Evolutionary conservation across 2,329 filamentous ascomycete species (phyloP).

Genomic region (Passalora sequoiae): DNA sequence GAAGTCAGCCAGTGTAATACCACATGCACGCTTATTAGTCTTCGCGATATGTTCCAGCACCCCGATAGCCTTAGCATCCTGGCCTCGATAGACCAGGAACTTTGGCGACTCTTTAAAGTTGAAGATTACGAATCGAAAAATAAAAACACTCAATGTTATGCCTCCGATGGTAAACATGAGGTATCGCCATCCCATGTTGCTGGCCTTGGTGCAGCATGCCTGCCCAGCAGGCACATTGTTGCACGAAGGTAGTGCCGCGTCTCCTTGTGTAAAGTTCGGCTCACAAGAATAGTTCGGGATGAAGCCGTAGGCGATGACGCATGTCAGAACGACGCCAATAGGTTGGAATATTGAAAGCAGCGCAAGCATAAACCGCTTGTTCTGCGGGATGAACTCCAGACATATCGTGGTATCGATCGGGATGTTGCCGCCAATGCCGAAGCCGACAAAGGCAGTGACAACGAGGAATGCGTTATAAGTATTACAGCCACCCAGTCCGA

Average conservation of each 20-base stretch:
- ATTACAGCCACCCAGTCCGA: constrained; percentile 48
- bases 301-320: constrained; percentile 48
- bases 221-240: constrained; percentile 27
- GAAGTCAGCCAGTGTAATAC: constrained; percentile 35
- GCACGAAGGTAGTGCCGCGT: constrained; percentile 43
- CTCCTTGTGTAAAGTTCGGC: constrained; percentile 44
- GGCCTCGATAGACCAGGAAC: constrained; percentile 51
- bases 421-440: constrained; percentile 48
- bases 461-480: constrained; percentile 50
- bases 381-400: constrained; percentile 52
- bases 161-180: constrained; percentile 38
- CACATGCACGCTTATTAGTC: constrained; percentile 38
- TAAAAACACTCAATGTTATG: constrained; percentile 42
- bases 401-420: constrained; percentile 54
- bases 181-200: constrained; percentile 46
- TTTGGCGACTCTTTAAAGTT: constrained; percentile 57
- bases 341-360: constrained; percentile 54
- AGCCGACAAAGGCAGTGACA: constrained; percentile 51
- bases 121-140: constrained; percentile 53
- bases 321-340: constrained; percentile 50
- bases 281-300: constrained; percentile 50
- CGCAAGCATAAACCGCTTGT: constrained; percentile 49
- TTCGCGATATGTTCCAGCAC: constrained; percentile 42
- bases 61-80: constrained; percentile 49
- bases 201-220: constrained; percentile 35